Conservation (phyloP, 495 filamentous ascomycete species). For the Trichocladium antarcticum region DNA sequence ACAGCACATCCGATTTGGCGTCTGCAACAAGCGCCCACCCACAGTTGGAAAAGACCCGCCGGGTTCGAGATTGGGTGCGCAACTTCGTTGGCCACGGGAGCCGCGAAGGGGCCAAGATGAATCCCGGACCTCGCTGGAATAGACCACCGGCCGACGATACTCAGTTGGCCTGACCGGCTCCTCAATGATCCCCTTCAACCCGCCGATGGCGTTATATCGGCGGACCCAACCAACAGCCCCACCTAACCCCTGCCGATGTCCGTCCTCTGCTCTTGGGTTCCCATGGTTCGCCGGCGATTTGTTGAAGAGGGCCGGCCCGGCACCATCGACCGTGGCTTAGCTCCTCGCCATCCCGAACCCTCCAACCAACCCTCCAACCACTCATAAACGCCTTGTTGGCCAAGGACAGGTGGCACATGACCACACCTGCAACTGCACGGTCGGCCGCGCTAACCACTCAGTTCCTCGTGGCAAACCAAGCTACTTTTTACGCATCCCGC, state of each 20-base stretch:
- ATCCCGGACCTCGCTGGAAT: constrained; percentile 11
- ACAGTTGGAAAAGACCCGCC: constrained; percentile 50
- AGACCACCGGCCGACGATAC: constrained; percentile 16
- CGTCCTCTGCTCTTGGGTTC: constrained; percentile 15
- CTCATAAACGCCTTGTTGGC: neutral
- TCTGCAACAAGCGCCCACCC: constrained; percentile 29
- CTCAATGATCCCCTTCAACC: neutral
- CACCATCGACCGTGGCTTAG: neutral
- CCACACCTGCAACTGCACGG: neutral
- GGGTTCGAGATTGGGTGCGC: constrained; percentile 63
- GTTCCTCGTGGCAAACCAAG: neutral
- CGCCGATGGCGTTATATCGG: neutral
- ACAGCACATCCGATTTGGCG: constrained; percentile 29
- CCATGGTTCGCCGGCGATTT: constrained; percentile 16
- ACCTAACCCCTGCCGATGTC: constrained; percentile 6
- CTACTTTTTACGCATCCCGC: neutral
- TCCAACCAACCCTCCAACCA: neutral
- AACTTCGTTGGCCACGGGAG: constrained; percentile 48
- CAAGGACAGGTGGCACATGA: constrained; percentile 18
- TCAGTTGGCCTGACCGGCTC: constrained; percentile 6
- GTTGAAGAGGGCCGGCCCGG: constrained; percentile 14
- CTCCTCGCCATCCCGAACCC: too few species aligned
- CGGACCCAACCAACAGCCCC: neutral
- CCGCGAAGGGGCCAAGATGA: neutral
- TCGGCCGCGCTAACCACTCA: neutral